phyloP scores from a whole-genome alignment of 148 eudicot species.

The Drosera capensis region DNA sequence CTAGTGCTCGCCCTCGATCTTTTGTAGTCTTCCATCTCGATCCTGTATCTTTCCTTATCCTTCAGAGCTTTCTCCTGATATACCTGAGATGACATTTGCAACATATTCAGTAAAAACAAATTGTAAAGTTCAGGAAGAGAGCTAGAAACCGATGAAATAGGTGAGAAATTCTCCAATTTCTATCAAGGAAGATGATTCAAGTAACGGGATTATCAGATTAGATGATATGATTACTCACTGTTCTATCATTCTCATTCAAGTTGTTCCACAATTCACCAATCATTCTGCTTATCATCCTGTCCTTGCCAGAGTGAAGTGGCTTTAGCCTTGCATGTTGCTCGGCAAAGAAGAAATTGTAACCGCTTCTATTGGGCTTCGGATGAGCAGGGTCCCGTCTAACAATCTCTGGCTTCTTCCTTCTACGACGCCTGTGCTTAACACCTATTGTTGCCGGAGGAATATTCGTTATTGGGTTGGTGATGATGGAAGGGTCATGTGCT shows the following conservation, averaged over 20 bases:
- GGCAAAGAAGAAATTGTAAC: constrained; percentile 86
- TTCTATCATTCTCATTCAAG: constrained; percentile 44
- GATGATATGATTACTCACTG: constrained; percentile 46
- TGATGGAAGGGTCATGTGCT: constrained; percentile 3
- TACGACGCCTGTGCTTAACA: constrained; percentile 38
- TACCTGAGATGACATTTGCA: constrained; percentile 22
- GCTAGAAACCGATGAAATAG: too few species aligned
- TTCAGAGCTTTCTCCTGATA: constrained; percentile 68
- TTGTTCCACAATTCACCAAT: constrained; percentile 87
- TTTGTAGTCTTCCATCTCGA: constrained; percentile 68
- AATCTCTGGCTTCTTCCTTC: constrained; percentile 63
- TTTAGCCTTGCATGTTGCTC: constrained; percentile 85
- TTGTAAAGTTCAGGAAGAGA: too few species aligned
- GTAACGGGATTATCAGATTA: too few species aligned
- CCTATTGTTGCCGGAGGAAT: constrained; percentile 5
- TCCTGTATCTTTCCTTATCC: constrained; percentile 81
- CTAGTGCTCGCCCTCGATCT: constrained; percentile 31
- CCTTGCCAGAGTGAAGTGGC: constrained; percentile 60
- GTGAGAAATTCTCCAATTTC: too few species aligned
- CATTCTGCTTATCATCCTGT: constrained; percentile 80
- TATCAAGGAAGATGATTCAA: too few species aligned
- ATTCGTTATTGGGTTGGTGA: constrained; percentile 4
- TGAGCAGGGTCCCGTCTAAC: constrained; percentile 76
- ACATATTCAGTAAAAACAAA: background rate
- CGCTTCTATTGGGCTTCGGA: constrained; percentile 91